Base-by-base conservation (phyloP, 768 basidiomycete genomes). In the Phaffia australis region DNA sequence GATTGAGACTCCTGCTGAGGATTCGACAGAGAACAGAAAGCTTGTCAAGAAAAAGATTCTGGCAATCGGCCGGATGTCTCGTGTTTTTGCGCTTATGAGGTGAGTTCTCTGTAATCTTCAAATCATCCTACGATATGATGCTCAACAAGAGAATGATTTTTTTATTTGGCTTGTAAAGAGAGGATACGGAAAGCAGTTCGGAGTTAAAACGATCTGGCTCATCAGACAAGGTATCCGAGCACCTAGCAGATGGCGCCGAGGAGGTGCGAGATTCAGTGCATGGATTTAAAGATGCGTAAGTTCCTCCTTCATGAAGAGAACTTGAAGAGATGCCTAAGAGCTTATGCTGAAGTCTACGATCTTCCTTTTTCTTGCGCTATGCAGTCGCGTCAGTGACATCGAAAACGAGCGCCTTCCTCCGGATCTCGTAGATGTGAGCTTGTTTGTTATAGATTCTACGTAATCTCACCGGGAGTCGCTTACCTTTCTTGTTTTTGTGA, bases 11-110 rank as follows among this genome's bases (percentile, higher is more conserved):
- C 71, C 70, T 21, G 70, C 72, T 63, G 73, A 72, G 2, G 72
- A 71, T 5, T 71, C 35, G 21, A 46, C 72, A 15, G 91, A 95
- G 75, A 85, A 91, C 65, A 82, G 90, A 73, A 87, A 88, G 75
- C 80, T 88, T 69, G 95, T 99, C 81, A 95, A 93, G 80, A 94
- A 88, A 81, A 99, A 98, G 82, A 98, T 99, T 70, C 83, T 97
- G 79, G 93, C 92, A 60, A 91, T 99, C 48, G 94, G 94, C 47
- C 82, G 92, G 69, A 93, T 99, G 88, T 86, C 92, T 15, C 81
- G 91, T 55, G 91, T 99, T 46, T 98, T 99, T 78, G 87, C 93
- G 7, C 81, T 99, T 46, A 84, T 99, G 66, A 87, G 93, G 90
- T 94, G 65, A 68, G 86, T 79, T 27, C 50, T 21, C 18, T 5